Conservation (phyloP, 177 flowering plant genomes). For the Vitis hybrid region DNA sequence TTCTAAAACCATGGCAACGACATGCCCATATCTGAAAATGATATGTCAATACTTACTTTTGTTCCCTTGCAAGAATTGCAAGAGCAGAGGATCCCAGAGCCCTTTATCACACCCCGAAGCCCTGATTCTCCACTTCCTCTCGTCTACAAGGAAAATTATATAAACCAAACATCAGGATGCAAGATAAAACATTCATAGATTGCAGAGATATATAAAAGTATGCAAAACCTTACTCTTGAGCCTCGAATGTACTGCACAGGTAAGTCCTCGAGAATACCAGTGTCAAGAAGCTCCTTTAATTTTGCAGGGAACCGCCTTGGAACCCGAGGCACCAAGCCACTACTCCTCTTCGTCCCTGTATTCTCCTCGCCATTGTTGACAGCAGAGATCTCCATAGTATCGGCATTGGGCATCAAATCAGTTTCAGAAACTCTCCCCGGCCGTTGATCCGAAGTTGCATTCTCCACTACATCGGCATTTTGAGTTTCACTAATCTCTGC, state of each 20-base stretch:
- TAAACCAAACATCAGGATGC: neutral
- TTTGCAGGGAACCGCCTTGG: constrained; percentile 30
- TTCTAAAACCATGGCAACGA: too few relatives aligned
- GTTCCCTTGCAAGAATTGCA: constrained; percentile 47
- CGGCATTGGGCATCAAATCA: constrained; percentile 16
- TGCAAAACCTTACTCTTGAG: constrained; percentile 32
- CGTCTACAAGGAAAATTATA: constrained; percentile 22
- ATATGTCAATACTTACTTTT: constrained; percentile 27
- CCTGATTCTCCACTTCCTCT: constrained; percentile 20
- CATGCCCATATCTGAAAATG: neutral
- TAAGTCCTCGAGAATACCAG: constrained; percentile 56
- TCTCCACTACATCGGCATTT: constrained; percentile 8
- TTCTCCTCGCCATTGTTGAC: neutral
- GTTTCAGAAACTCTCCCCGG: constrained; percentile 37
- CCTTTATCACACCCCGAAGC: constrained; percentile 47
- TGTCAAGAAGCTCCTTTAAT: constrained; percentile 53
- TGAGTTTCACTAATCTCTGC: neutral
- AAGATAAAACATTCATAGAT: neutral
- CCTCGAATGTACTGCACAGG: constrained; percentile 43
- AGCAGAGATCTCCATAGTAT: constrained; percentile 2
- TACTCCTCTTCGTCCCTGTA: neutral
- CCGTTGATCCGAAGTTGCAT: constrained; percentile 7
- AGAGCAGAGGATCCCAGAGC: constrained; percentile 46
- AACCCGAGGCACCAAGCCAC: neutral
- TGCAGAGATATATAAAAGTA: neutral